Evolutionary conservation across 2,329 filamentous ascomycete species (phyloP).

Genomic region (Colletotrichum godetiae): DNA sequence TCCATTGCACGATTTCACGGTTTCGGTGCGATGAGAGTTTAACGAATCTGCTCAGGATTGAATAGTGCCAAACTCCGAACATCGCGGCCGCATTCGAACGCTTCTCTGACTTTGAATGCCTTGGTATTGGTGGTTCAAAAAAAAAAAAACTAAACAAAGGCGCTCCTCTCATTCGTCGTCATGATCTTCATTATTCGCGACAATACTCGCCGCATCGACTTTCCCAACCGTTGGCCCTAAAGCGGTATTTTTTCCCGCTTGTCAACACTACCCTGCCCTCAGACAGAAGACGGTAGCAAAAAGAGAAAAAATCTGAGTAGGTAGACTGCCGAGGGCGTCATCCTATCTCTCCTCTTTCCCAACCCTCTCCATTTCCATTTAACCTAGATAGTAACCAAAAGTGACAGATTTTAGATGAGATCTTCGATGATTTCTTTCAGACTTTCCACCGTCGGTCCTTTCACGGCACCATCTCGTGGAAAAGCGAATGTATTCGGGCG

Average conservation of each 20-base stretch:
- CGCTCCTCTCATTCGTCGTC: constrained; percentile 10
- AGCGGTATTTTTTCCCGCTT: constrained; percentile 11
- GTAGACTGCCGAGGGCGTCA: constrained; percentile 5
- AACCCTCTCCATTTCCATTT: background rate
- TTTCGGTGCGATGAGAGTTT: background rate
- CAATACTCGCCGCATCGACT: constrained; percentile 15
- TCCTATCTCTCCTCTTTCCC: constrained; percentile 6
- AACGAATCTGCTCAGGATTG: background rate
- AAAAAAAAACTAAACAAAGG: background rate
- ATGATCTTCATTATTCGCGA: constrained; percentile 6
- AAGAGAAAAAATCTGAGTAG: background rate
- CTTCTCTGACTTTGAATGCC: constrained; percentile 8
- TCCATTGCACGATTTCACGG: background rate
- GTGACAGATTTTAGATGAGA: background rate
- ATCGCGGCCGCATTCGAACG: constrained; percentile 13
- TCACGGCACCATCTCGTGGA: constrained; percentile 32
- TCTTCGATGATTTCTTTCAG: background rate
- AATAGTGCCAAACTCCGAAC: constrained; percentile 20
- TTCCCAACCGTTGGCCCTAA: background rate
- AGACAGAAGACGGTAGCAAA: background rate
- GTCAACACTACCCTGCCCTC: constrained; percentile 12
- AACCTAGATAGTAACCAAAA: background rate
- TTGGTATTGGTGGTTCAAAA: background rate
- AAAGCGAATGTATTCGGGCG: background rate
- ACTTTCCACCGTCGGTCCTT: constrained; percentile 24